Percentiles rank a stretch among this genome's conserved stretches.
phyloP scores from a whole-genome alignment of 2,329 filamentous ascomycete species.

The Phialophora expanda region DNA sequence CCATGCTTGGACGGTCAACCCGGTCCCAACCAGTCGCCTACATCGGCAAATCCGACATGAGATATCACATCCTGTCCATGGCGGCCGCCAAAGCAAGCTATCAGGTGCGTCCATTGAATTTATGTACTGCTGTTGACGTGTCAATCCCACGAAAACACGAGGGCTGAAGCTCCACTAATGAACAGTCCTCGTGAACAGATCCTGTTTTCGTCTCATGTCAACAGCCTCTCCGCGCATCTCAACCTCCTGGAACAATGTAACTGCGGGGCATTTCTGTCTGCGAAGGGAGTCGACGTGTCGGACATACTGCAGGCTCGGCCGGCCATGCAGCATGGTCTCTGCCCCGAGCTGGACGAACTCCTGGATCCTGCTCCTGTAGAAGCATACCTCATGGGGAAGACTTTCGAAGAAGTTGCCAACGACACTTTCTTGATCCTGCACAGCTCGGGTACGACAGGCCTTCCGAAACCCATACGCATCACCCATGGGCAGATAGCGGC shows the following conservation, averaged over 20 bases:
- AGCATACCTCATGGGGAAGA: slow-evolving; percentile 7
- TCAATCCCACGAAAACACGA: not conserved
- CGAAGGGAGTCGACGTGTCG: slow-evolving; percentile 8
- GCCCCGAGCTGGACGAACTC: slow-evolving; percentile 14
- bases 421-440: slow-evolving; percentile 20
- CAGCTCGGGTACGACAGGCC: slow-evolving; percentile 79
- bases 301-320: slow-evolving; percentile 11
- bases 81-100: slow-evolving; percentile 15
- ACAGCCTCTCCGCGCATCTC: slow-evolving; percentile 14
- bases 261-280: slow-evolving; percentile 9
- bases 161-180: not conserved
- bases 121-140: not conserved
- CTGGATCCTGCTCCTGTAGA: slow-evolving; percentile 12
- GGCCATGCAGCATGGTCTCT: slow-evolving; percentile 7
- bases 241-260: slow-evolving; percentile 14
- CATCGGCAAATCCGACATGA: slow-evolving; percentile 16
- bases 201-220: slow-evolving; percentile 19
- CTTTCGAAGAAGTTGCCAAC: slow-evolving; percentile 7
- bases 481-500: slow-evolving; percentile 81
- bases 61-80: slow-evolving; percentile 18
- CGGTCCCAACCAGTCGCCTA: not conserved
- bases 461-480: slow-evolving; percentile 87
- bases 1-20: slow-evolving; percentile 2
- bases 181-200: not conserved
- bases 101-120: slow-evolving; percentile 10